Evolutionary conservation across 2,329 filamentous ascomycete species (phyloP).

Genomic region (Fusarium xyrophilum): DNA sequence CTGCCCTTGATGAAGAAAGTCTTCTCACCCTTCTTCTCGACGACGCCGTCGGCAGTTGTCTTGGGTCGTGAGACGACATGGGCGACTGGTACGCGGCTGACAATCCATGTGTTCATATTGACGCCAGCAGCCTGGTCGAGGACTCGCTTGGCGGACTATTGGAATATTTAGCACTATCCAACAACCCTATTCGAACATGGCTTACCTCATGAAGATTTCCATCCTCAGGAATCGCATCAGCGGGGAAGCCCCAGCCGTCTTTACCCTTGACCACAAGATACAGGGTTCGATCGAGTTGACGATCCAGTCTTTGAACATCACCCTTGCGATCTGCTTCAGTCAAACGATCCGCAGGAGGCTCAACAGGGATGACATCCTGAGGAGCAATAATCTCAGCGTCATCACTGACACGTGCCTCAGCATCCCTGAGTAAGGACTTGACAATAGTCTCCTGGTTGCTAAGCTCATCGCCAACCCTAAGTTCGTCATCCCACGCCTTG

Average conservation of each 20-base stretch:
- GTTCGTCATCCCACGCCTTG: constrained; percentile 89
- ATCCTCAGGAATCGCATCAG: constrained; percentile 68
- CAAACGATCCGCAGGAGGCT: constrained; percentile 71
- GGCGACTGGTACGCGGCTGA: constrained; percentile 87
- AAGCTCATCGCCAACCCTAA: constrained; percentile 75
- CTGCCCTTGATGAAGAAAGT: constrained; percentile 95
- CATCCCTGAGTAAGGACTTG: constrained; percentile 76
- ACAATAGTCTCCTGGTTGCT: constrained; percentile 69
- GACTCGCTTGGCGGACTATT: constrained; percentile 80
- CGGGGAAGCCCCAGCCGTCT: constrained; percentile 85
- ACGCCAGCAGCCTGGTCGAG: constrained; percentile 78
- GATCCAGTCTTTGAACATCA: constrained; percentile 80
- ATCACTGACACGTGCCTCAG: constrained; percentile 68
- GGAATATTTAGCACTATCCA: background rate
- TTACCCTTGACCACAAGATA: constrained; percentile 84
- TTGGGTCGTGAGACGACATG: constrained; percentile 69
- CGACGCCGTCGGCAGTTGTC: constrained; percentile 52
- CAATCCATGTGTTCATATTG: constrained; percentile 99
- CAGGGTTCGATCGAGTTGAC: constrained; percentile 79
- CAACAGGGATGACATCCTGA: constrained; percentile 70
- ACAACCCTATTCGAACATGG: background rate
- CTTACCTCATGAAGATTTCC: constrained; percentile 85
- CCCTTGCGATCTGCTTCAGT: constrained; percentile 80
- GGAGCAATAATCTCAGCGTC: constrained; percentile 65
- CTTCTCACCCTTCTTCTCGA: constrained; percentile 71